Evolutionary conservation across 768 basidiomycete species (phyloP).

Genomic region (Boletus bicolor): DNA sequence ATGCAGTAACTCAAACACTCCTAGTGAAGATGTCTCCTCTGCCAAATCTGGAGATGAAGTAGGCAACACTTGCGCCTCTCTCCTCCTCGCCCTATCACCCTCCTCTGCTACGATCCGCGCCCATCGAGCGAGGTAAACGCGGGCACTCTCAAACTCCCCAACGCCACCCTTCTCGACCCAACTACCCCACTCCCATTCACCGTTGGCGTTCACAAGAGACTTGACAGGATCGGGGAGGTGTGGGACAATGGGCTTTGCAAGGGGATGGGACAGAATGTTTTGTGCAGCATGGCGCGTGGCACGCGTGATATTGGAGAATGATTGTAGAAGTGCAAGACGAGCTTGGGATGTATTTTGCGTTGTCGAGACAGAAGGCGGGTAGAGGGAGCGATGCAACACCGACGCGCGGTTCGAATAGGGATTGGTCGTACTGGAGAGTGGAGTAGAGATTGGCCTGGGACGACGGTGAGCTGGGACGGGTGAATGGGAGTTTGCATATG

Average conservation of each 20-base stretch:
- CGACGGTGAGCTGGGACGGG: slow-evolving; percentile 82
- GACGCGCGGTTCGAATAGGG: slow-evolving; percentile 69
- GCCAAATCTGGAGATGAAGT: slow-evolving; percentile 45
- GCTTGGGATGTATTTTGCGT: slow-evolving; percentile 63
- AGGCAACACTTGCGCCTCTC: slow-evolving; percentile 71
- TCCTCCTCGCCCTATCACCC: slow-evolving; percentile 82
- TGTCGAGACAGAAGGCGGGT: slow-evolving; percentile 49
- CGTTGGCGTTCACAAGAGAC: slow-evolving; percentile 84
- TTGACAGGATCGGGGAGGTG: slow-evolving; percentile 94
- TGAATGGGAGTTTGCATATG: slow-evolving; percentile 72
- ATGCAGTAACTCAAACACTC: slow-evolving; percentile 84
- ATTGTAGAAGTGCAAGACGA: slow-evolving; percentile 81
- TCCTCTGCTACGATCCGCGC: slow-evolving; percentile 97
- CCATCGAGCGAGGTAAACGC: slow-evolving; percentile 96
- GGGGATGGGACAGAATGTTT: slow-evolving; percentile 90
- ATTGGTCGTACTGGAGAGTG: slow-evolving; percentile 36
- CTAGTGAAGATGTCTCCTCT: slow-evolving; percentile 71
- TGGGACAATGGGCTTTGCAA: slow-evolving; percentile 93
- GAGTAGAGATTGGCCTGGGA: slow-evolving; percentile 57
- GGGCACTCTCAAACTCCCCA: slow-evolving; percentile 93
- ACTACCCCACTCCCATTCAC: slow-evolving; percentile 90
- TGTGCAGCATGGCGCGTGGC: slow-evolving; percentile 92
- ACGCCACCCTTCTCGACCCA: slow-evolving; percentile 93
- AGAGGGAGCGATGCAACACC: slow-evolving; percentile 74
- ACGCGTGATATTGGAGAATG: slow-evolving; percentile 91